Evolutionary conservation across 148 eudicot species (phyloP).

Genomic region (Amaranthus hypochondriacus): DNA sequence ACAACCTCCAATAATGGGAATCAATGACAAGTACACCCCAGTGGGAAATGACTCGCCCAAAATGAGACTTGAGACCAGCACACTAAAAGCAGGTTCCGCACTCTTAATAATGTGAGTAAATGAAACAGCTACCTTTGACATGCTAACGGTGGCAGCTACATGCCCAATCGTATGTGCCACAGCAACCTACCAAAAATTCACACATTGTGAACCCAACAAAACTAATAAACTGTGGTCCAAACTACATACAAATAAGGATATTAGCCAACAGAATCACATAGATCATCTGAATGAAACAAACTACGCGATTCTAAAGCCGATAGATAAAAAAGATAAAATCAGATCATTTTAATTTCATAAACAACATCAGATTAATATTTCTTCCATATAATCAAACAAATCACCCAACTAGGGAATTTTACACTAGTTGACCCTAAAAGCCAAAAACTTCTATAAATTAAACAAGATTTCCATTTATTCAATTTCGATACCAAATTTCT

Average conservation of each 20-base stretch:
- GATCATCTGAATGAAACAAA: slow-evolving; percentile 8
- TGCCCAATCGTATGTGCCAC: slow-evolving; percentile 97
- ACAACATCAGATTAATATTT: not conserved
- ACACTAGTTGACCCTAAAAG: no score
- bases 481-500: no score
- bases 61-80: slow-evolving; percentile 76
- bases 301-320: slow-evolving; percentile 5
- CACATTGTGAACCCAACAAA: slow-evolving; percentile 7
- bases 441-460: no score
- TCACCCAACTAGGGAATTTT: no score
- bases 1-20: slow-evolving; percentile 95
- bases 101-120: slow-evolving; percentile 97
- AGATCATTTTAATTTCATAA: not conserved
- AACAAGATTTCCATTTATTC: no score
- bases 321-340: slow-evolving; percentile 17
- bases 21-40: slow-evolving; percentile 72
- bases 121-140: slow-evolving; percentile 97
- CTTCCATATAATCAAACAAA: no score
- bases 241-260: not conserved
- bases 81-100: slow-evolving; percentile 96
- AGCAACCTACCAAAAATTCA: slow-evolving; percentile 59
- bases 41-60: slow-evolving; percentile 78
- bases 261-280: slow-evolving; percentile 3
- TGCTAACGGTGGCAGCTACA: slow-evolving; percentile 97
- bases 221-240: slow-evolving; percentile 7